These are phyloP conservation scores for Apiotrichum sp. DNA, from an alignment of 1,284 basidiomycete species.

Conservation along the genomic window DNA sequence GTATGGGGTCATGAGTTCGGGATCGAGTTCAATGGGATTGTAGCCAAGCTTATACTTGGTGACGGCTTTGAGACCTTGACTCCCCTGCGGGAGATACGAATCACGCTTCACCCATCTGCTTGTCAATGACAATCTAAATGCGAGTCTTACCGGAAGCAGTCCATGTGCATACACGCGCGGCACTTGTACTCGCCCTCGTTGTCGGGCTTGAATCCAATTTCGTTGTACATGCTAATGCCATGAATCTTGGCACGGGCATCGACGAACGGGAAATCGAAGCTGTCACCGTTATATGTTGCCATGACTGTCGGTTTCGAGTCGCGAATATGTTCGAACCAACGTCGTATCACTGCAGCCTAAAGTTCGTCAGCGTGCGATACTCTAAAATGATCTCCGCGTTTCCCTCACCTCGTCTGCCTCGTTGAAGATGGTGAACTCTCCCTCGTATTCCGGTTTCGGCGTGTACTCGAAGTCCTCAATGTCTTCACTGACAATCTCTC, in stretches of 20 bases:
- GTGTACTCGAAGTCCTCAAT: slow-evolving; percentile 99
- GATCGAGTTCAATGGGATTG: slow-evolving; percentile 94
- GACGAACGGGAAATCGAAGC: slow-evolving; percentile 99
- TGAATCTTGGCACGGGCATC: slow-evolving; percentile 77
- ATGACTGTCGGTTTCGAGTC: slow-evolving; percentile 93
- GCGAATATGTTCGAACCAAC: slow-evolving; percentile 91
- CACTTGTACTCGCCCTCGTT: slow-evolving; percentile 94
- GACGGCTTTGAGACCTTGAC: slow-evolving; percentile 96
- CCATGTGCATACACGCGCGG: slow-evolving; percentile 92
- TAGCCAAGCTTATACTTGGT: slow-evolving; percentile 96
- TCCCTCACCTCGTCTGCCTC: slow-evolving; percentile 76
- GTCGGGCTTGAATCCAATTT: slow-evolving; percentile 89
- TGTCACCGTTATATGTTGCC: slow-evolving; percentile 98
- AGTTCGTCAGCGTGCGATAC: neutral
- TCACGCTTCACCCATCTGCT: slow-evolving; percentile 91
- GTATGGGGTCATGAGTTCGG: slow-evolving; percentile 99
- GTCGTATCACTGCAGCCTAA: slow-evolving; percentile 67
- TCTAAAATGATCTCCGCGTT: no score
- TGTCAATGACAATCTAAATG: neutral
- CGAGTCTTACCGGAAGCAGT: slow-evolving; percentile 71
- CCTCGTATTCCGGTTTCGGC: slow-evolving; percentile 95
- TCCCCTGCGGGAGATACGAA: slow-evolving; percentile 98
- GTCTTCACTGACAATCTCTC: slow-evolving; percentile 95
- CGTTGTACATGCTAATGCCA: slow-evolving; percentile 93
- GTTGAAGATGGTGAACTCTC: slow-evolving; percentile 94